Base-by-base conservation (phyloP, 495 filamentous ascomycete genomes). In the Barbatosphaeria neglecta region DNA sequence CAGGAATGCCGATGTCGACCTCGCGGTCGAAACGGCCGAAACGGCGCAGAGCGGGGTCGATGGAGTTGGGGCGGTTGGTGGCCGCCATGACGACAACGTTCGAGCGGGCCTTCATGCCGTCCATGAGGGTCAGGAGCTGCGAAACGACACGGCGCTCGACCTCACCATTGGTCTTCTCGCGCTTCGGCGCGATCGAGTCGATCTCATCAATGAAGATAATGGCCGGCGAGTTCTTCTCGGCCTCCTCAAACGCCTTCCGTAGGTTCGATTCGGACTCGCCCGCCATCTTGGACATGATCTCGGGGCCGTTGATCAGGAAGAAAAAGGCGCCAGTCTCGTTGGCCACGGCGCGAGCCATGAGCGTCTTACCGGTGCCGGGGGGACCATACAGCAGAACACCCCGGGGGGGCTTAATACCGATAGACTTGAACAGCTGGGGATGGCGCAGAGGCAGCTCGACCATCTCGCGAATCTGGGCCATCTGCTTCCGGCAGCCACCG, bases 191-290 rank as follows among this genome's bases (percentile, higher is more conserved):
- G 55, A 98, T 98, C 6, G 90, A 95, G 57, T 98, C 90, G 63
- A 98, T 96, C 61, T 98, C 90, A 61, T 98, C 90, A 55, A 98
- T 98, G 77, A 98, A 98, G 69, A 98, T 98, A 63, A 98, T 96
- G 31, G 90, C 90, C 7, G 90, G 90, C 1, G 90, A 95, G 70
- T 98, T 96, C 82, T 98, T 98, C 75, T 98, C 90, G 27, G 90
- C 90, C 73, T 98, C 92, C 63, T 98, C 90, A 56, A 98, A 98
- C 11, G 90, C 90, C 70, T 96, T 96, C 54, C 90, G 82, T 40
- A 98, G 68, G 66, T 98, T 98, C 37, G 90, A 95, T 65, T 97
- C 90, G 43, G 90, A 97, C 64, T 97, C 90, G 76, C 90, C 90
- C 27, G 90, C 90, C 90, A 97, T 97, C 78, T 97, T 97, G 39